Evolutionary conservation across 2,329 filamentous ascomycete genomes (phyloP).

Genomic region (Colletotrichum abscissum): DNA sequence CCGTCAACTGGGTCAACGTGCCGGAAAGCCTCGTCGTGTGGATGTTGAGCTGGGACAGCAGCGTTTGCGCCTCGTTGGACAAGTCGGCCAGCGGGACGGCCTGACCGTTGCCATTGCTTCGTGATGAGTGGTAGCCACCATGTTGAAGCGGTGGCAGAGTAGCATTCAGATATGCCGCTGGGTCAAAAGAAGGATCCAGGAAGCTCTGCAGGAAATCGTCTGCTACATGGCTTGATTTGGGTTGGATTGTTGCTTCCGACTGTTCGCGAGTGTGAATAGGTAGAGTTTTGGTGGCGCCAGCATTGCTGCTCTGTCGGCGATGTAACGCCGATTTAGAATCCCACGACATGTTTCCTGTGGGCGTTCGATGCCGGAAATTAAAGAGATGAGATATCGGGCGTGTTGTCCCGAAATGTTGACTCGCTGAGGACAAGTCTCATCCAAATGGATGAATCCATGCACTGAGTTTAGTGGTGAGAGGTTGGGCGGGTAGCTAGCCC

Average conservation of each 20-base stretch:
- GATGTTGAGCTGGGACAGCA: conserved; percentile 89
- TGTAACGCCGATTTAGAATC: conserved; percentile 51
- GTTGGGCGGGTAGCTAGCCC: conserved; percentile 12
- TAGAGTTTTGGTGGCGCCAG: conserved; percentile 49
- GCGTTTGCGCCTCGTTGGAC: conserved; percentile 81
- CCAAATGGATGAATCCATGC: neutral
- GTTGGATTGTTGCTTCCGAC: conserved; percentile 51
- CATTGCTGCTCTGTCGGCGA: conserved; percentile 60
- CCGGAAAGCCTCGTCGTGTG: conserved; percentile 86
- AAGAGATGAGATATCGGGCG: neutral
- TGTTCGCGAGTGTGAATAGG: conserved; percentile 55
- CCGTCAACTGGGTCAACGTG: conserved; percentile 88
- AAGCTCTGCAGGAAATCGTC: conserved; percentile 83
- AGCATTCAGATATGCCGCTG: conserved; percentile 86
- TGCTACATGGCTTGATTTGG: conserved; percentile 71
- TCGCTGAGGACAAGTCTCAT: conserved; percentile 17
- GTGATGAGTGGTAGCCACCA: conserved; percentile 41
- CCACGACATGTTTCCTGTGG: conserved; percentile 48
- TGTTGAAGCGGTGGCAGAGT: conserved; percentile 76
- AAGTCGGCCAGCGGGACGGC: conserved; percentile 77
- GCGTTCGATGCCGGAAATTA: neutral
- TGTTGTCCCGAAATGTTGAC: neutral
- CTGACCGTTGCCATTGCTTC: conserved; percentile 40
- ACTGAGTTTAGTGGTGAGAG: conserved; percentile 10
- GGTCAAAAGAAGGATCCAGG: conserved; percentile 80